Evolutionary conservation across 2,329 filamentous ascomycete species (phyloP).

Genomic region (Cryphonectria japonica): DNA sequence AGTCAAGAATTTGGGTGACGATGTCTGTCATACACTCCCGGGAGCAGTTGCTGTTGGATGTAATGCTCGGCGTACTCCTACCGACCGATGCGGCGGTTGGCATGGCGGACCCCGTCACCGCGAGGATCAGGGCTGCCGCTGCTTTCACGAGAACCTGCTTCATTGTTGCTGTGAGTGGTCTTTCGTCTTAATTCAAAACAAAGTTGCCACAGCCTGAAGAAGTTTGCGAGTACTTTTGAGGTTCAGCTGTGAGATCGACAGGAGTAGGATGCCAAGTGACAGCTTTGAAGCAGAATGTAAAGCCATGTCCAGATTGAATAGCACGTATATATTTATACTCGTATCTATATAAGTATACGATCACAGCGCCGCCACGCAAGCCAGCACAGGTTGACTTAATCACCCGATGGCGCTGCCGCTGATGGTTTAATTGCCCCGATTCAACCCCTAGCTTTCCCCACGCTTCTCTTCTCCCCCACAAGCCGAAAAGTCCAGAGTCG

Average conservation of each 20-base stretch:
- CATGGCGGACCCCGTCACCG: constrained; percentile 1
- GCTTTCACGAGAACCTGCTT: neutral
- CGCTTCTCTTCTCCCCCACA: neutral
- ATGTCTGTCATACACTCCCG: constrained; percentile 6
- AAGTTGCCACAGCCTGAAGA: neutral
- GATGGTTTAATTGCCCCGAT: neutral
- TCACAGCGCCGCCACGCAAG: neutral
- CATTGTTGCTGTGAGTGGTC: neutral
- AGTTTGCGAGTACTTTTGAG: neutral
- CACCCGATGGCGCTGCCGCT: neutral
- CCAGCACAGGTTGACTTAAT: no score
- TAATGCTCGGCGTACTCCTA: neutral
- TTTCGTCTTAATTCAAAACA: neutral
- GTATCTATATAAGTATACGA: neutral
- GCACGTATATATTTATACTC: no score
- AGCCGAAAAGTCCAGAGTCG: neutral
- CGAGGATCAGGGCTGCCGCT: neutral
- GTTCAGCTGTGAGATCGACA: neutral
- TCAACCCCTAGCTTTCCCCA: neutral
- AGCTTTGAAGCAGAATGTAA: no score
- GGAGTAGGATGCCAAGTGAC: no score
- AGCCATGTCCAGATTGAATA: neutral
- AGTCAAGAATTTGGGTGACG: constrained; percentile 9
- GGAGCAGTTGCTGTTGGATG: neutral
- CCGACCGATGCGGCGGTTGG: neutral